Percentiles rank a stretch among this genome's conserved stretches.
phyloP scores from a whole-genome alignment of 306 rosid genomes.

The Rosa rugosa region DNA sequence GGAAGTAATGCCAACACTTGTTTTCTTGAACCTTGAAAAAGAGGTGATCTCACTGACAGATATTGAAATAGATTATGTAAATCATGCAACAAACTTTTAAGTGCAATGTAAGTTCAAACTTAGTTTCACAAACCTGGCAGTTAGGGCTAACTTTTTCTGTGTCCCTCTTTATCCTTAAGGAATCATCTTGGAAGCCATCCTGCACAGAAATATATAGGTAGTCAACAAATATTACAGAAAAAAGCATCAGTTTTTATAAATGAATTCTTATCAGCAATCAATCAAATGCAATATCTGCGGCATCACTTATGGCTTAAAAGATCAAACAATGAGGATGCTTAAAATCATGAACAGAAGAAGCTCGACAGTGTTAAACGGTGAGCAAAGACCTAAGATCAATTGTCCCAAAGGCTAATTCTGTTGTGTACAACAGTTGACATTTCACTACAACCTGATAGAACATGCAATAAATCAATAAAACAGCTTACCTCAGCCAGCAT shows the following conservation, averaged over 20 bases:
- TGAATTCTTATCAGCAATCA: not conserved
- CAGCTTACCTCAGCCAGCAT: constrained; percentile 66
- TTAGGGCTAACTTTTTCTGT: constrained; percentile 55
- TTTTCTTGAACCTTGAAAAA: not conserved
- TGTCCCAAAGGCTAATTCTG: not conserved
- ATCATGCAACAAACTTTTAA: not conserved
- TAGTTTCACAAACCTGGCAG: constrained; percentile 65
- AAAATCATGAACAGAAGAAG: not conserved
- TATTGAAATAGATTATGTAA: not conserved
- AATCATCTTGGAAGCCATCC: constrained; percentile 93
- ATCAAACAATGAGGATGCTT: constrained; percentile 1
- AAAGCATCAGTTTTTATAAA: not conserved
- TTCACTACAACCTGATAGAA: not conserved
- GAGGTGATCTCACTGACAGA: not conserved
- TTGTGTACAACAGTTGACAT: not conserved
- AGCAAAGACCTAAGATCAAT: not conserved
- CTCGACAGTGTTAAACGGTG: not conserved
- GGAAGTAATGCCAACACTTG: not conserved
- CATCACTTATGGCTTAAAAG: not conserved
- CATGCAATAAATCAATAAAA: not conserved
- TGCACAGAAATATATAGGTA: constrained; percentile 30
- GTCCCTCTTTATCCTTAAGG: constrained; percentile 77
- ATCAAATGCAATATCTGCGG: not conserved
- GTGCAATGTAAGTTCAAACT: not conserved
- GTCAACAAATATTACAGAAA: not conserved